Evolutionary conservation across 805 yeast genomes (phyloP).

Genomic region (Isabelozyma rhagii): DNA sequence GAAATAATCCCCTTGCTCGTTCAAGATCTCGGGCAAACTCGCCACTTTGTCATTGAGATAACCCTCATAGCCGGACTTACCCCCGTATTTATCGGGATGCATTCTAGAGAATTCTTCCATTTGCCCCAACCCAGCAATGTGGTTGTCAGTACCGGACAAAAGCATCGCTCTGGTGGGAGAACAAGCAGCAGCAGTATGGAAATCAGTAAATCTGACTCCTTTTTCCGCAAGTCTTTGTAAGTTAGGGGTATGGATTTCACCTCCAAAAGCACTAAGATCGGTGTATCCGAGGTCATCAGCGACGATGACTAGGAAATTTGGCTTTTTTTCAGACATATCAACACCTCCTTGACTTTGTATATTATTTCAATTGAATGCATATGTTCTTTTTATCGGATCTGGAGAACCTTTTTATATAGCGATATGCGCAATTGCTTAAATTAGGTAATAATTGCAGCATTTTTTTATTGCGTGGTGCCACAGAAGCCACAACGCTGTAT

Average conservation of each 20-base stretch:
- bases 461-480: background rate
- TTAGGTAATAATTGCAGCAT: background rate
- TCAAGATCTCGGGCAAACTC: constrained; percentile 48
- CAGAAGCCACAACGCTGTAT: background rate
- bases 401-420: background rate
- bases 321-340: constrained; percentile 17
- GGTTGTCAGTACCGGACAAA: constrained; percentile 59
- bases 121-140: constrained; percentile 58
- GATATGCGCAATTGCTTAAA: background rate
- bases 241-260: constrained; percentile 57
- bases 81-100: constrained; percentile 35
- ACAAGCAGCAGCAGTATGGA: constrained; percentile 63
- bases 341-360: background rate
- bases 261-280: constrained; percentile 52
- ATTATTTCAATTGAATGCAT: no score
- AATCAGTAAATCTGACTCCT: constrained; percentile 53
- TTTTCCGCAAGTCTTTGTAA: constrained; percentile 39
- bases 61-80: constrained; percentile 56
- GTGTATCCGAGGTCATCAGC: constrained; percentile 65
- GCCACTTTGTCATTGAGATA: constrained; percentile 50
- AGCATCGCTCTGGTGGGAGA: constrained; percentile 64
- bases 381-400: background rate
- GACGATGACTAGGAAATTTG: constrained; percentile 53
- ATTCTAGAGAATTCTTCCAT: constrained; percentile 47
- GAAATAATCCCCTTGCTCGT: constrained; percentile 45